These are phyloP conservation scores for Pichia manshurica DNA, from an alignment of 805 yeast genomes.

Conservation along the genomic window DNA sequence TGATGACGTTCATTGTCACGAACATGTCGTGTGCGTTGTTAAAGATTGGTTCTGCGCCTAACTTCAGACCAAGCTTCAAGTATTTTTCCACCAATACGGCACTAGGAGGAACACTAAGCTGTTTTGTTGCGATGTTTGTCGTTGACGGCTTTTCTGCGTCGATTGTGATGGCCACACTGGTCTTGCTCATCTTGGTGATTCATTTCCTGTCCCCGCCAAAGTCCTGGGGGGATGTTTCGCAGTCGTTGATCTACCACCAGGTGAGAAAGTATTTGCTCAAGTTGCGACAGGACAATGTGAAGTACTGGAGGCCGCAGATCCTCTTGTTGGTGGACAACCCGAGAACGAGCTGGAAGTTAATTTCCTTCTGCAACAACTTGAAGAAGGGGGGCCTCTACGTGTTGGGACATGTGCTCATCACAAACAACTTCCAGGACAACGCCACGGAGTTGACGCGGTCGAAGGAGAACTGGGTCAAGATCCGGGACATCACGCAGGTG, in stretches of 20 bases:
- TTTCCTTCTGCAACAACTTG: constrained; percentile 86
- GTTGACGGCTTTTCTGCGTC: constrained; percentile 91
- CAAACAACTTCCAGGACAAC: constrained; percentile 55
- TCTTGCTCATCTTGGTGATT: constrained; percentile 65
- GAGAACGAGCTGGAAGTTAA: constrained; percentile 83
- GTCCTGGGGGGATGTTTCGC: constrained; percentile 98
- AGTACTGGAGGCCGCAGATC: constrained; percentile 98
- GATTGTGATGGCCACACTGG: constrained; percentile 58
- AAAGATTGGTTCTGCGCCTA: constrained; percentile 92
- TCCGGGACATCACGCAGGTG: constrained; percentile 69
- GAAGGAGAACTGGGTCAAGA: constrained; percentile 73
- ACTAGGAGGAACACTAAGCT: constrained; percentile 59
- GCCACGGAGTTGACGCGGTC: constrained; percentile 67
- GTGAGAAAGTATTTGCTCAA: constrained; percentile 85
- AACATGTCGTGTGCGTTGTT: constrained; percentile 89
- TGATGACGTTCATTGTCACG: constrained; percentile 93
- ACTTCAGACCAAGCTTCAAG: constrained; percentile 91
- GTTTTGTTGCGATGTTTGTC: constrained; percentile 83
- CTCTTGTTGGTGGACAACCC: constrained; percentile 87
- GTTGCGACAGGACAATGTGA: constrained; percentile 85
- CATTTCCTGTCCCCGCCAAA: constrained; percentile 93
- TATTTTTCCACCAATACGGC: constrained; percentile 85
- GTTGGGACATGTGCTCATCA: constrained; percentile 83
- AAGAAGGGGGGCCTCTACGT: constrained; percentile 94
- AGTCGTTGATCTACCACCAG: constrained; percentile 90